A percentile compares a stretch with the other conserved stretches of the same genome.
Conservation (phyloP, 306 rosid species). For the Vigna hirtella region DNA sequence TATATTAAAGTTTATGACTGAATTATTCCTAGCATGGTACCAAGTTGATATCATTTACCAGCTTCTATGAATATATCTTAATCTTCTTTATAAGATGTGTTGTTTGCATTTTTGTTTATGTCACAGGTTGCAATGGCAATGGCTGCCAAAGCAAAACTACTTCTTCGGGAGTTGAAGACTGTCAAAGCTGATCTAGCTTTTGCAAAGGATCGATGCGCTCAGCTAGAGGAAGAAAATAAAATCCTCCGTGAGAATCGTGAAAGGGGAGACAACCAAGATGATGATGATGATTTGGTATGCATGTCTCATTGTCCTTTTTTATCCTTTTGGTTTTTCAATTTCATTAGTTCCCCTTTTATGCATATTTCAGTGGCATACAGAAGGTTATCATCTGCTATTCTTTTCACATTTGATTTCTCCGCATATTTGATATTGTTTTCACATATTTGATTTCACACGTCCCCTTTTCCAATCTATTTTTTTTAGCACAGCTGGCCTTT, state of each 20-base stretch:
- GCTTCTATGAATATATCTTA: constrained; percentile 21
- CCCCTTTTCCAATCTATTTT: not conserved
- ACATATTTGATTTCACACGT: constrained; percentile 26
- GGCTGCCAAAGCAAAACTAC: constrained; percentile 99
- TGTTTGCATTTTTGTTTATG: constrained; percentile 45
- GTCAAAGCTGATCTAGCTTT: constrained; percentile 97
- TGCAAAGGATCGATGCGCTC: constrained; percentile 98
- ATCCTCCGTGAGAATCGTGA: constrained; percentile 88
- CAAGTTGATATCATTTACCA: constrained; percentile 14
- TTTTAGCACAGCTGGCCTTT: not conserved
- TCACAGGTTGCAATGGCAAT: constrained; percentile 99
- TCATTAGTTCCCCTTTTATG: not conserved
- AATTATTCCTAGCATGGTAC: constrained; percentile 6
- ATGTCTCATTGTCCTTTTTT: constrained; percentile 2
- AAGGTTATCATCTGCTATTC: constrained; percentile 32
- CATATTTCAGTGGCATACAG: constrained; percentile 16
- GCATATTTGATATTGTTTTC: constrained; percentile 26
- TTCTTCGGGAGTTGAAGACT: constrained; percentile 97
- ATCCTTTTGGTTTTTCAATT: not conserved
- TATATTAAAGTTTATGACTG: not conserved
- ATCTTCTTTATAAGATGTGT: constrained; percentile 42
- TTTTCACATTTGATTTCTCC: constrained; percentile 36
- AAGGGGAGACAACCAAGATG: constrained; percentile 86
- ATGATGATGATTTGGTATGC: constrained; percentile 95
- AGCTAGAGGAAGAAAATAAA: constrained; percentile 93